phyloP scores from a whole-genome alignment of 2,329 filamentous ascomycete genomes.

The Fusarium coffeatum region DNA sequence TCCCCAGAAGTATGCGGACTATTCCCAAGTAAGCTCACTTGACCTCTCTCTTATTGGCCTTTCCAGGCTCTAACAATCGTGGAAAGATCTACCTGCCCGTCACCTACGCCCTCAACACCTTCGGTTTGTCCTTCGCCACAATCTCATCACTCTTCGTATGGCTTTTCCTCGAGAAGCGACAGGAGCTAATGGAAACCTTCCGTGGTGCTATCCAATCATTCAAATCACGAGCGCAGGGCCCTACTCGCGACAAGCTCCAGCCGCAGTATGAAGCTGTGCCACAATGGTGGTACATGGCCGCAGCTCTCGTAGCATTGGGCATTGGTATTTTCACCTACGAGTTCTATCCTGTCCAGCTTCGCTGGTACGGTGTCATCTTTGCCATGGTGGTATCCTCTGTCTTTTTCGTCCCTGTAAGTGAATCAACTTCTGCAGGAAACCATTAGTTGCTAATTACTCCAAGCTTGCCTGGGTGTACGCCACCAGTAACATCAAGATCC shows the following conservation, averaged over 20 bases:
- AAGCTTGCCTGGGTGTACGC: constrained; percentile 52
- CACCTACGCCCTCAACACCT: constrained; percentile 59
- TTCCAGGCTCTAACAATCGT: no score
- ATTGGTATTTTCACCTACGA: constrained; percentile 48
- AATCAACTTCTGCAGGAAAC: fast-evolving
- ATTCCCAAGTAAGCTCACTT: constrained; percentile 58
- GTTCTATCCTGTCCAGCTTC: constrained; percentile 48
- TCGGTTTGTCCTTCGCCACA: constrained; percentile 65
- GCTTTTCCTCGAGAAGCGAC: constrained; percentile 48
- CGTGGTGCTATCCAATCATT: background rate
- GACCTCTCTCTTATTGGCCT: background rate
- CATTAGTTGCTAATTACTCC: background rate
- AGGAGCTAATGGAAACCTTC: constrained; percentile 34
- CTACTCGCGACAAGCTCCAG: constrained; percentile 15
- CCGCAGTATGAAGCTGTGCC: constrained; percentile 38
- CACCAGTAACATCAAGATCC: constrained; percentile 57
- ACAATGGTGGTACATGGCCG: constrained; percentile 44
- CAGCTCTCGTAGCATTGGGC: constrained; percentile 36
- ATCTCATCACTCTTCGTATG: constrained; percentile 55
- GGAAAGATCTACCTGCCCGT: constrained; percentile 58
- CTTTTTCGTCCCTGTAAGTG: constrained; percentile 47
- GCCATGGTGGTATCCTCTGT: constrained; percentile 45
- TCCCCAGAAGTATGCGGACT: constrained; percentile 59
- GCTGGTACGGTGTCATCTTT: constrained; percentile 50
- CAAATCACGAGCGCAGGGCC: background rate